phyloP scores from a whole-genome alignment of 352 stramenopile species.

The Elongisporangium senticosum region DNA sequence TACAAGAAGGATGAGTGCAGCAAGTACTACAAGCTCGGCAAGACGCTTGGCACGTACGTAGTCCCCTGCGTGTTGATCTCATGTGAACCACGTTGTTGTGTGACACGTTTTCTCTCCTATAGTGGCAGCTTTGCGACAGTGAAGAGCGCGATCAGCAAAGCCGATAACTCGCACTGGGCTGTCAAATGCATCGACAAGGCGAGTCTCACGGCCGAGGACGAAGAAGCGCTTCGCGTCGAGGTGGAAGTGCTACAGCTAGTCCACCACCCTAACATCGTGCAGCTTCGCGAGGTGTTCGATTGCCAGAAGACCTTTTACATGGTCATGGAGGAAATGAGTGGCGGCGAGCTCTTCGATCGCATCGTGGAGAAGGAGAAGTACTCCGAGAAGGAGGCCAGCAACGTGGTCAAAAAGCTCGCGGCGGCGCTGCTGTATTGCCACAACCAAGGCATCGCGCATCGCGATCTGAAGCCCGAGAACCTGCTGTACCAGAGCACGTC shows the following conservation, averaged over 20 bases:
- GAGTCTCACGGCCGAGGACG: slow-evolving; percentile 71
- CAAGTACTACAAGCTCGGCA: slow-evolving; percentile 88
- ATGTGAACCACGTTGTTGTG: not conserved
- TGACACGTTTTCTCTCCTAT: not conserved
- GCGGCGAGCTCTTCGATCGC: slow-evolving; percentile 90
- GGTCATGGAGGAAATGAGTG: slow-evolving; percentile 90
- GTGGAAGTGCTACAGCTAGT: slow-evolving; percentile 80
- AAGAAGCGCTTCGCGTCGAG: slow-evolving; percentile 76
- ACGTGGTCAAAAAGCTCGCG: slow-evolving; percentile 82
- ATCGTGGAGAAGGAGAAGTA: slow-evolving; percentile 92
- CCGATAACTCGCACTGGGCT: slow-evolving; percentile 71
- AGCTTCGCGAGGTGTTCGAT: slow-evolving; percentile 85
- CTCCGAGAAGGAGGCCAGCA: slow-evolving; percentile 82
- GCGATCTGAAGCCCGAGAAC: slow-evolving; percentile 88
- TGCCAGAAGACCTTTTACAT: slow-evolving; percentile 89
- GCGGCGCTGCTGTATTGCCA: slow-evolving; percentile 86
- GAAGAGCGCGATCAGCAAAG: slow-evolving; percentile 73
- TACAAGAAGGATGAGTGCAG: slow-evolving; percentile 86
- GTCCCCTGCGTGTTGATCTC: not conserved
- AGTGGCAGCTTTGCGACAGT: slow-evolving; percentile 85
- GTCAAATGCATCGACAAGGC: slow-evolving; percentile 86
- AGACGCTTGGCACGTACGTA: slow-evolving; percentile 83
- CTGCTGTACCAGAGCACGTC: slow-evolving; percentile 81
- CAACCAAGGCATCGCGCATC: slow-evolving; percentile 88
- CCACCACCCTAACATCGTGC: slow-evolving; percentile 85